These are phyloP conservation scores for Penstemon eatonii DNA, from an alignment of 257 asterid genomes.

Conservation along the genomic window DNA sequence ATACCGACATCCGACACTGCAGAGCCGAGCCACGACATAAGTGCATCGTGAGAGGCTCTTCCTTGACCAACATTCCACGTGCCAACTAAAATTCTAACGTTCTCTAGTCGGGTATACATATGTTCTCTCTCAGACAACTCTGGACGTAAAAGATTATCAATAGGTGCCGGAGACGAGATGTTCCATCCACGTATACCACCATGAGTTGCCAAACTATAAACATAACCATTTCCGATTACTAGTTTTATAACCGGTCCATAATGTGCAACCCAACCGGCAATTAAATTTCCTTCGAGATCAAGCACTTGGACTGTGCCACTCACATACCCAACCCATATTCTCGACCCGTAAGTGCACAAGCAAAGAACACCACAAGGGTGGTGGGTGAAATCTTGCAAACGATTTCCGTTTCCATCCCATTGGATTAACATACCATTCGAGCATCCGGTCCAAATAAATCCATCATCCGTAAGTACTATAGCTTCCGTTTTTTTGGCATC, in stretches of 20 bases:
- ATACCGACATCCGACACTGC: slow-evolving; percentile 69
- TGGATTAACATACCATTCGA: slow-evolving; percentile 83
- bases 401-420: slow-evolving; percentile 96
- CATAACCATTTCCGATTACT: slow-evolving; percentile 59
- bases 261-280: slow-evolving; percentile 80
- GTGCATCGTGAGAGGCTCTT: slow-evolving; percentile 85
- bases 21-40: slow-evolving; percentile 81
- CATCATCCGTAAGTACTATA: slow-evolving; percentile 68
- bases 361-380: slow-evolving; percentile 77
- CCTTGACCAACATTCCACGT: slow-evolving; percentile 99
- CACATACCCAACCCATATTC: slow-evolving; percentile 82
- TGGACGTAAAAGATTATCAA: slow-evolving; percentile 58
- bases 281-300: slow-evolving; percentile 76
- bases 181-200: slow-evolving; percentile 98
- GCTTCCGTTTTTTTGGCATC: slow-evolving; percentile 80
- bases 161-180: slow-evolving; percentile 83
- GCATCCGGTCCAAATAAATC: slow-evolving; percentile 86
- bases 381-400: slow-evolving; percentile 67
- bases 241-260: slow-evolving; percentile 72
- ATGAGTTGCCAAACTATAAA: slow-evolving; percentile 87
- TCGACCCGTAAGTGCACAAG: slow-evolving; percentile 65
- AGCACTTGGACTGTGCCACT: slow-evolving; percentile 79
- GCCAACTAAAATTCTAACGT: slow-evolving; percentile 66
- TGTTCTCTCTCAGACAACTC: slow-evolving; percentile 54
- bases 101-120: slow-evolving; percentile 54